phyloP scores from a whole-genome alignment of 768 basidiomycete species.

The Russula abietina region DNA sequence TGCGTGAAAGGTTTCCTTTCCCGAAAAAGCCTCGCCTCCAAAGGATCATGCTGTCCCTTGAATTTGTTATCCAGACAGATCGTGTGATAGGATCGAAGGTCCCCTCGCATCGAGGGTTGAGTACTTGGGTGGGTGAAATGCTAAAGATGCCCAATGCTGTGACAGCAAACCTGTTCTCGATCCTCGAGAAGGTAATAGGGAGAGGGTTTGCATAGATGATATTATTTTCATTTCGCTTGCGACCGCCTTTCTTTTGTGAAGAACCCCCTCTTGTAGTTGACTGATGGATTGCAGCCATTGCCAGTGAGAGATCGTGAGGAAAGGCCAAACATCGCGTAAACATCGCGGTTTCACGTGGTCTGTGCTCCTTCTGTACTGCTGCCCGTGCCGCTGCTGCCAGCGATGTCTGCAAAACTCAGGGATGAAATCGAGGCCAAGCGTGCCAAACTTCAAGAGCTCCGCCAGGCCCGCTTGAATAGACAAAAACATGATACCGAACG shows the following conservation, averaged over 20 bases:
- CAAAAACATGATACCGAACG: slow-evolving; percentile 52
- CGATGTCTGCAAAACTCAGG: slow-evolving; percentile 62
- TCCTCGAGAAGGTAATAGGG: slow-evolving; percentile 49
- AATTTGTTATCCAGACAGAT: slow-evolving; percentile 80
- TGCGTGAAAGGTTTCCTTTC: slow-evolving; percentile 89
- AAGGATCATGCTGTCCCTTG: slow-evolving; percentile 57
- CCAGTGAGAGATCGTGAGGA: slow-evolving; percentile 34
- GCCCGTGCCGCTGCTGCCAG: too few relatives aligned
- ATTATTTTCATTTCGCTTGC: slow-evolving; percentile 57
- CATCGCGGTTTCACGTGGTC: slow-evolving; percentile 13
- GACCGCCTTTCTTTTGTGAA: slow-evolving; percentile 42
- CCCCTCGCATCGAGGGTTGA: slow-evolving; percentile 72
- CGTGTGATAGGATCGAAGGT: slow-evolving; percentile 70
- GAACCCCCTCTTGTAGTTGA: slow-evolving; percentile 15
- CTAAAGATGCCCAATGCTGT: slow-evolving; percentile 39
- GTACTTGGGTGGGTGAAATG: slow-evolving; percentile 49
- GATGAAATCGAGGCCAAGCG: slow-evolving; percentile 90
- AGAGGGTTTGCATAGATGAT: slow-evolving; percentile 64
- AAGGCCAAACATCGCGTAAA: slow-evolving; percentile 26
- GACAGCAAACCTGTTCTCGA: slow-evolving; percentile 39
- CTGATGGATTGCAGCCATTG: slow-evolving; percentile 39
- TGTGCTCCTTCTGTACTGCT: not conserved
- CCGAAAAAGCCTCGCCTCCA: slow-evolving; percentile 96
- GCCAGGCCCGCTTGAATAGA: slow-evolving; percentile 68
- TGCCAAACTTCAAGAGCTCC: slow-evolving; percentile 78